Conservation (phyloP, 2,329 filamentous ascomycete species). For the Aspergillus ochraceus region DNA sequence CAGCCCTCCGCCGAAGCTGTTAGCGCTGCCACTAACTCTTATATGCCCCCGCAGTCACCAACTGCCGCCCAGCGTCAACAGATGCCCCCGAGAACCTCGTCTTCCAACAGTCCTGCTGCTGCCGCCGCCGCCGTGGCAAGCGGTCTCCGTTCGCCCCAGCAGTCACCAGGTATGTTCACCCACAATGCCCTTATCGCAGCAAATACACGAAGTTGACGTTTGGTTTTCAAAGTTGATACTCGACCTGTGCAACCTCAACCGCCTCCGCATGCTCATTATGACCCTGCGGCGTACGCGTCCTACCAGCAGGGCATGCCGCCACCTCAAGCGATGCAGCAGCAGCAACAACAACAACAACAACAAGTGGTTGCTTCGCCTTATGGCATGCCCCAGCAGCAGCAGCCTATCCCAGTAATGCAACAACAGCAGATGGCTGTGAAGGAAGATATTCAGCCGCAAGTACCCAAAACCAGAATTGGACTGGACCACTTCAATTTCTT, state of each 20-base stretch:
- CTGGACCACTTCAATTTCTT: conserved; percentile 99
- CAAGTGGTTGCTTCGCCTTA: conserved; percentile 24
- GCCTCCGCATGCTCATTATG: conserved; percentile 48
- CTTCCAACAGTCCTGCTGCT: conserved; percentile 51
- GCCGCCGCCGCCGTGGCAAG: conserved; percentile 51
- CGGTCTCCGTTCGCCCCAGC: conserved; percentile 47
- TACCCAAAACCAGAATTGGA: conserved; percentile 68
- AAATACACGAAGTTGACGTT: conserved; percentile 25
- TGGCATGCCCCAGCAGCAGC: conserved; percentile 28
- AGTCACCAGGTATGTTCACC: conserved; percentile 39
- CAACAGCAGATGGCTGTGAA: conserved; percentile 26
- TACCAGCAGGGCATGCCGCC: conserved; percentile 32
- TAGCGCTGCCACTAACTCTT: conserved; percentile 44
- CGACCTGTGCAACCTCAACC: conserved; percentile 44
- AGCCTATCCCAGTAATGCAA: conserved; percentile 19
- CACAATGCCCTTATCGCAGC: conserved; percentile 26
- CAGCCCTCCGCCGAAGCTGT: conserved; percentile 42
- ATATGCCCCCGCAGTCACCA: conserved; percentile 49
- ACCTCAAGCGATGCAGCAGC: conserved; percentile 27
- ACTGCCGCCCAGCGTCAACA: conserved; percentile 43
- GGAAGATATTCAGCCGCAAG: conserved; percentile 33
- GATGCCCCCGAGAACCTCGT: conserved; percentile 50
- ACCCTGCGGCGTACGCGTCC: conserved; percentile 43
- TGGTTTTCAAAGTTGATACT: conserved; percentile 40
- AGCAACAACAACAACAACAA: neutral